Evolutionary conservation across 352 stramenopile genomes (phyloP).

Genomic region (Discostella stelligera): DNA sequence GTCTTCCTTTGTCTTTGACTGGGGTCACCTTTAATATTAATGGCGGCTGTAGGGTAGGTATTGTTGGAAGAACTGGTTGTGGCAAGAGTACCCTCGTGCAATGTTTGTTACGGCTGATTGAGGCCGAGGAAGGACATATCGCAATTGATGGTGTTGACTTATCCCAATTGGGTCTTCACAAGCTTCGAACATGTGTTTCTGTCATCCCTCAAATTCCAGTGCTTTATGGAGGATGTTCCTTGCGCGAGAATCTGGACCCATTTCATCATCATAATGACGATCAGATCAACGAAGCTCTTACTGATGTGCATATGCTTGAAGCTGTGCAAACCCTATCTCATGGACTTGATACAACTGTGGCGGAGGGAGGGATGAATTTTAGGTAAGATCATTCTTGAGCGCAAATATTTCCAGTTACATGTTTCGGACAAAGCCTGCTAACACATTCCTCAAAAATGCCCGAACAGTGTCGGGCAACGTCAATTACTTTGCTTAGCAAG

Average conservation of each 20-base stretch:
- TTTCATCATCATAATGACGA: conserved; percentile 85
- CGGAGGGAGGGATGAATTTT: conserved; percentile 90
- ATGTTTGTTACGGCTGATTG: conserved; percentile 81
- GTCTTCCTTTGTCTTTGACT: conserved; percentile 61
- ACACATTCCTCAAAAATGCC: neutral
- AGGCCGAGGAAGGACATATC: conserved; percentile 83
- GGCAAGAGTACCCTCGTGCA: conserved; percentile 83
- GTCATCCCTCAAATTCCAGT: conserved; percentile 86
- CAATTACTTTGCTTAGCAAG: conserved; percentile 93
- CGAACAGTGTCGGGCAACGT: conserved; percentile 85
- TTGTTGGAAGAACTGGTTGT: conserved; percentile 78
- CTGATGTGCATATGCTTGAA: conserved; percentile 44
- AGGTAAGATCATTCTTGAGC: conserved; percentile 37
- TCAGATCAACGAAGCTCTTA: conserved; percentile 79
- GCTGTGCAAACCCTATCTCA: conserved; percentile 46
- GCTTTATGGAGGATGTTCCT: conserved; percentile 81
- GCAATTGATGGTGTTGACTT: conserved; percentile 90
- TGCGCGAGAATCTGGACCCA: conserved; percentile 86
- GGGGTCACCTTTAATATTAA: conserved; percentile 65
- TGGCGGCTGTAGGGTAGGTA: conserved; percentile 61
- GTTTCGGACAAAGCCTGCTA: neutral
- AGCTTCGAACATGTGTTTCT: conserved; percentile 68
- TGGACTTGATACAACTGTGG: conserved; percentile 86
- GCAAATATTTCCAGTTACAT: neutral
- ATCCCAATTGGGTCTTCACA: conserved; percentile 71